phyloP scores from a whole-genome alignment of 208 protist species.

The Leishmania martiniquensis region DNA sequence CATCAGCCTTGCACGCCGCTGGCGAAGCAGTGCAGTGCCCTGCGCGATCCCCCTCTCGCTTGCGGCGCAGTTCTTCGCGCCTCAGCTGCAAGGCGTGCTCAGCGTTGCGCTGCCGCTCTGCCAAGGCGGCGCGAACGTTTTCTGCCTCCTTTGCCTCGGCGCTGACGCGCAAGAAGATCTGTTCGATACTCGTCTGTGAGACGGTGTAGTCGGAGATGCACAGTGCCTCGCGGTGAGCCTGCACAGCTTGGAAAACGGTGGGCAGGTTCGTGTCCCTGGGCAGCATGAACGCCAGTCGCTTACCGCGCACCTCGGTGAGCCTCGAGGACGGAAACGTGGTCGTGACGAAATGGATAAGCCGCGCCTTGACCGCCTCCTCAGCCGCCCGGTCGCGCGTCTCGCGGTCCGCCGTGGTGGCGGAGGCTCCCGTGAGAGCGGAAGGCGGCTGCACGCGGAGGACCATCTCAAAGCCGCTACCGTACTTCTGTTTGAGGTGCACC shows the following conservation, averaged over 20 bases:
- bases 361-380: neutral
- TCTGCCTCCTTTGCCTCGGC: slow-evolving; percentile 8
- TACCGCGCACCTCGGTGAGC: slow-evolving; percentile 26
- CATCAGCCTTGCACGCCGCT: neutral
- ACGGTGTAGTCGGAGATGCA: slow-evolving; percentile 67
- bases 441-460: slow-evolving; percentile 31
- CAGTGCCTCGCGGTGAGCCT: slow-evolving; percentile 34
- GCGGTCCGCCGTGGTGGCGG: too few relatives aligned
- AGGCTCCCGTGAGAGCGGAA: neutral
- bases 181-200: slow-evolving; percentile 58
- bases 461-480: slow-evolving; percentile 63
- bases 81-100: neutral
- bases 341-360: slow-evolving; percentile 32
- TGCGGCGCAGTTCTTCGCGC: neutral
- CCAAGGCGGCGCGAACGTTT: neutral
- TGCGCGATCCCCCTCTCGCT: neutral
- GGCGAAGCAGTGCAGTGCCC: neutral
- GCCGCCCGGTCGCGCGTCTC: neutral
- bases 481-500: slow-evolving; percentile 83
- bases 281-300: slow-evolving; percentile 36
- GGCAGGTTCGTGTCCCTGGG: slow-evolving; percentile 33
- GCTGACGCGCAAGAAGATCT: slow-evolving; percentile 57
- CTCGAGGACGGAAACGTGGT: slow-evolving; percentile 26
- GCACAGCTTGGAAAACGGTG: slow-evolving; percentile 35
- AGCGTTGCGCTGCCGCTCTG: neutral